These are phyloP conservation scores for Phyllosticta citribraziliensis DNA, from an alignment of 2,329 filamentous ascomycete genomes.

Conservation along the genomic window DNA sequence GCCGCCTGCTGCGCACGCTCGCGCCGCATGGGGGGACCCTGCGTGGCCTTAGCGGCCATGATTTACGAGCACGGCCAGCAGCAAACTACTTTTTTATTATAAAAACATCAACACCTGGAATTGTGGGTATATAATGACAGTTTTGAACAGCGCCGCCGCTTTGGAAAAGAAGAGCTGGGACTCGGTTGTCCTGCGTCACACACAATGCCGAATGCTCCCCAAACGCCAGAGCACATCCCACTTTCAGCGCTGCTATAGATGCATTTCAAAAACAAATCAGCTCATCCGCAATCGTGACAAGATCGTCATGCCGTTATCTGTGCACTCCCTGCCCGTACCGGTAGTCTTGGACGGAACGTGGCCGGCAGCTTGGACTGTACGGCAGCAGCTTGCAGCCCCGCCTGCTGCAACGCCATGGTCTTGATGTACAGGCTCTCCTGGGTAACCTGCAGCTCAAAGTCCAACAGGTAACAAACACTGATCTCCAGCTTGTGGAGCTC, in stretches of 20 bases:
- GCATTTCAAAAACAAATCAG: not conserved
- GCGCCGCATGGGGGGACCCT: not conserved
- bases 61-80: not conserved
- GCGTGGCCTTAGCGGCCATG: not conserved
- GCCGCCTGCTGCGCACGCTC: not conserved
- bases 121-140: not conserved
- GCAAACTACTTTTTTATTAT: not conserved
- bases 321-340: not conserved
- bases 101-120: not conserved
- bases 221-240: slow-evolving; percentile 3
- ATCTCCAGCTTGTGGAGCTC: slow-evolving; percentile 83
- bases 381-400: slow-evolving; percentile 28
- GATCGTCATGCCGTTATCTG: slow-evolving; percentile 5
- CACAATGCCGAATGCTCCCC: not conserved
- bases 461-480: slow-evolving; percentile 45
- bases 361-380: slow-evolving; percentile 23
- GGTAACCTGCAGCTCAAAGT: slow-evolving; percentile 30
- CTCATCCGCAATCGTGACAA: not conserved
- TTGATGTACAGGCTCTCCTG: slow-evolving; percentile 25
- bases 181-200: not conserved
- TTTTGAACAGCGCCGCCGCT: slow-evolving; percentile 3
- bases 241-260: not conserved
- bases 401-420: slow-evolving; percentile 27
- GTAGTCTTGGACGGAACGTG: slow-evolving; percentile 24
- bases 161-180: not conserved